Percentiles rank a stretch among this genome's conserved stretches.
Conservation (phyloP, 2,329 filamentous ascomycete species). For the Pseudofabraea citricarpa region DNA sequence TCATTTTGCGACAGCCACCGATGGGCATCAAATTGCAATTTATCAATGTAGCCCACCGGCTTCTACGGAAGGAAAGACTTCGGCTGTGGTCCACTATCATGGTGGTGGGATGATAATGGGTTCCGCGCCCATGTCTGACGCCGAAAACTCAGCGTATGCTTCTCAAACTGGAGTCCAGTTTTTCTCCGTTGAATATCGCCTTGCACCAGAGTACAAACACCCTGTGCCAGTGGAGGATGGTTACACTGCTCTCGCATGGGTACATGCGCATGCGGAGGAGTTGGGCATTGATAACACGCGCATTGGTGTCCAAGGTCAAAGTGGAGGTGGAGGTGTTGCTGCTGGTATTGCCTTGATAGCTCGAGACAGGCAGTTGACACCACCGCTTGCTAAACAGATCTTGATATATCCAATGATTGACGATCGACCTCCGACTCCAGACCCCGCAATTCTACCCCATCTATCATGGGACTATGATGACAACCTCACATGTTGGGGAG, state of each 20-base stretch:
- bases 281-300: background rate
- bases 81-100: background rate
- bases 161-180: background rate
- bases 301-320: background rate
- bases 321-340: constrained; percentile 4
- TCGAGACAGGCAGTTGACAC: constrained; percentile 12
- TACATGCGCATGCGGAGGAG: background rate
- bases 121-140: background rate
- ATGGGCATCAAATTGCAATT: background rate
- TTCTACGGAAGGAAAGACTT: background rate
- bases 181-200: constrained; percentile 2
- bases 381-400: constrained; percentile 21
- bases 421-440: background rate
- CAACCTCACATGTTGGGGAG: background rate
- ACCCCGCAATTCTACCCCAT: background rate
- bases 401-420: constrained; percentile 3
- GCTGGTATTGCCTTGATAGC: constrained; percentile 32
- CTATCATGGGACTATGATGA: background rate
- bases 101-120: background rate
- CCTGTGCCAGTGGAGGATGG: constrained; percentile 1
- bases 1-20: too few relatives aligned
- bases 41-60: background rate
- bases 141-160: background rate
- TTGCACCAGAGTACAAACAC: background rate
- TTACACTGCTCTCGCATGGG: constrained; percentile 16